Evolutionary conservation across 1,284 basidiomycete species (phyloP), one percentile per base, ranked within the genome.

Genomic region (Coniferiporia sulphurascens): DNA sequence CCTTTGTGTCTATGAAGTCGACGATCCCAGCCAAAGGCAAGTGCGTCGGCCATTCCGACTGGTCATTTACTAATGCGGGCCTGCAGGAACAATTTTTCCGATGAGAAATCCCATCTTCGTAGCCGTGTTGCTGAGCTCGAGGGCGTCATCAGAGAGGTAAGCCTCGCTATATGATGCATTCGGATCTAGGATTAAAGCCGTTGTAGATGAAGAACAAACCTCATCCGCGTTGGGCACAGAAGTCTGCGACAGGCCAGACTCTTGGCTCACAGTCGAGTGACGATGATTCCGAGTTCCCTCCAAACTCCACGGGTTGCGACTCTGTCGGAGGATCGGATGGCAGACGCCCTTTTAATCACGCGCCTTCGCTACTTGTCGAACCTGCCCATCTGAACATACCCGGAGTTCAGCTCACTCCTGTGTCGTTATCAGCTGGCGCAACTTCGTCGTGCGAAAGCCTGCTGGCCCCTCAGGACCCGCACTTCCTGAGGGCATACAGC

Each of bases 1-100:
- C 1, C 77, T 90, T 2, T 93, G 90, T 69, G 86, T 92, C 9
- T 93, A 92, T 66, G 89, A 93, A 70, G 84, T 92, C 3, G 90
- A 91, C 67, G 88, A 92, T 67, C 85, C 85, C 7, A 83, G 75
- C 70, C 77, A 85, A 74, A 72, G 77, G 74, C 78, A 51, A 12
- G 63, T 56, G 12, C 55, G 48, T 34, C 46, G n/a, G n/a, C 15
- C 45, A 44, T 21, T 45, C 13, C 44, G 36, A 36, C 44, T 13
- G 44, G 15, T 5, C 12, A 34, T 13, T 58, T 35, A 41, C 56
- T 55, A 8, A 49, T 58, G 13, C 59, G 27, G 36, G 4, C 21
- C 60, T 49, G 65, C 52, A 74, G 73, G 52, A 61, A 62, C n/a
- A 70, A 72, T 50, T 62, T 66, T 19, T 65, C 68, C 62, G 86